Base-by-base conservation (phyloP, 768 basidiomycete species). In the Tulasnella sp. region DNA sequence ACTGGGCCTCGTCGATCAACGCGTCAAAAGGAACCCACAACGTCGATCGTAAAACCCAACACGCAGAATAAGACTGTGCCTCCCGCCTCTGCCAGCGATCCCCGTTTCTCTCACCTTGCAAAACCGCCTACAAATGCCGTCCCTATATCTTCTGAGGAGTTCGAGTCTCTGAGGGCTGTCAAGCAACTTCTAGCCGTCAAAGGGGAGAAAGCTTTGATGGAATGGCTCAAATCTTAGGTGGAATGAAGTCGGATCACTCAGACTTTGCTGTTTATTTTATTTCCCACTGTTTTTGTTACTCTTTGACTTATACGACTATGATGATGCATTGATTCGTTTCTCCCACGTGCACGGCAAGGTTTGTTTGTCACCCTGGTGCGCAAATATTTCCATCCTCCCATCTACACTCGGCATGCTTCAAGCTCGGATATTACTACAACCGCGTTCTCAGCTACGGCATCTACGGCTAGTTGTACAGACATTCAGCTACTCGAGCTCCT, bases 171-270 rank as follows among this genome's bases (percentile, higher is more conserved):
- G 15, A 22, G 70, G 2, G 69, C 67, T 12, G 49, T 78, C n/a
- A 45, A 67, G 36, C 64, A 72, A 17, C 38, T 77, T 17, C 52
- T 78, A 42, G 25, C 40, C 0, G 19, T 58, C 7, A 78, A 78
- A 64, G 78, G 78, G 12, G 71, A 77, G 67, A 39, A 78, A 38
- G 74, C 67, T 45, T 29, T 78, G 34, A 39, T 78, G 58, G 77
- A 78, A n/a, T 78, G 31, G 31, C 67, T 75, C 22, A 67, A 69
- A 36, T 75, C 74, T n/a, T 75, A 52, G 58, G 19, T 15, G 52
- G 42, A 38, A 52, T 36, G 31, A 29, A 29, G 34, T 38, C 34
- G 31, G 39, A 52, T 42, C 40, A 42, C 37, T 68, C 67, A 67
- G 34, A 67, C 52, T 76, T 36, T 76, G 39, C 39, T 29, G 40